A percentile compares a stretch with the other conserved stretches of the same genome.
Conservation (phyloP, 2,329 filamentous ascomycete genomes). For the Sporothrix inflata region DNA sequence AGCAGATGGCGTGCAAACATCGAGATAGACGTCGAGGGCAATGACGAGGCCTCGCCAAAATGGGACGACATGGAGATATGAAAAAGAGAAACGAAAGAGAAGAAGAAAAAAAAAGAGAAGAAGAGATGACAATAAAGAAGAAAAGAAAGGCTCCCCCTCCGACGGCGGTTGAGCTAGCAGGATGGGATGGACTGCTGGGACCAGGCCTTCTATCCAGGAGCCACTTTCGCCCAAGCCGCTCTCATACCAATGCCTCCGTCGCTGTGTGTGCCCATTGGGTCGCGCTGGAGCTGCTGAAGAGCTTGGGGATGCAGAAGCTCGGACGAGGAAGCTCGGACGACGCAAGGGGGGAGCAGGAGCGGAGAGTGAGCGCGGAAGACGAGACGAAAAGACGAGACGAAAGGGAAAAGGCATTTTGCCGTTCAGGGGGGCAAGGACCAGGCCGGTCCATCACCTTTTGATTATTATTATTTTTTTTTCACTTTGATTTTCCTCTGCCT, state of each 20-base stretch:
- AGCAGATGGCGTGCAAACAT: neutral
- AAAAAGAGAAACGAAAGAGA: neutral
- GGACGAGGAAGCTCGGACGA: neutral
- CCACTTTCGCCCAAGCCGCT: neutral
- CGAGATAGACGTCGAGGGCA: neutral
- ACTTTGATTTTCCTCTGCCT: neutral
- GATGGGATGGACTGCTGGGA: neutral
- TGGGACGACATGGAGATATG: neutral
- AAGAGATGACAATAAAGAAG: neutral
- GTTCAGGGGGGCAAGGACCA: neutral
- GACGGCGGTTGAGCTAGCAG: neutral
- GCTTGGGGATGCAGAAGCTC: neutral
- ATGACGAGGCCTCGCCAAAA: neutral
- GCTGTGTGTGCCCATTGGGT: neutral
- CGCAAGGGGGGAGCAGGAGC: neutral
- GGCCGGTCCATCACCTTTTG: neutral
- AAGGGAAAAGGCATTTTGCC: neutral
- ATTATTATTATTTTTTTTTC: neutral
- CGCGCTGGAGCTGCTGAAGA: neutral
- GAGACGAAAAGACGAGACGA: slow-evolving; percentile 15
- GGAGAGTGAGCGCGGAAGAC: neutral
- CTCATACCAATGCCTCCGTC: neutral
- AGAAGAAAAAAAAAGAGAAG: neutral
- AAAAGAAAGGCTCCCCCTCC: neutral
- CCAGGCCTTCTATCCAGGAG: neutral